Conservation (phyloP, 495 filamentous ascomycete species). For the Echria macrotheca region DNA sequence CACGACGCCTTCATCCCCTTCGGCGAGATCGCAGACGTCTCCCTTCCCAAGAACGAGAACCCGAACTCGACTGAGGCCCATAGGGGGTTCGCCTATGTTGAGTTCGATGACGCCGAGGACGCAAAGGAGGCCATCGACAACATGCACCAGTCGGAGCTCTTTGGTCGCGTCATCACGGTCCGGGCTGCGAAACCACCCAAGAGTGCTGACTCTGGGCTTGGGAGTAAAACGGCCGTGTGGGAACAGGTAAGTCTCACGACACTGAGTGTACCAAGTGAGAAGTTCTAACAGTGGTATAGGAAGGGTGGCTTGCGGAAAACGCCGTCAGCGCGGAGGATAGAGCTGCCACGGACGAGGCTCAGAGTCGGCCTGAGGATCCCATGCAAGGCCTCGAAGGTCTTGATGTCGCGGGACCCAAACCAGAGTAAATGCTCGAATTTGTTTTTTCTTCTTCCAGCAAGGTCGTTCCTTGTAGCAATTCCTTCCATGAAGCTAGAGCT, state of each 20-base stretch:
- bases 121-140: constrained; percentile 97
- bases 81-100: constrained; percentile 93
- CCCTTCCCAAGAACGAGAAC: constrained; percentile 77
- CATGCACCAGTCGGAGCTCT: constrained; percentile 97
- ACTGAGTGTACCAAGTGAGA: no score
- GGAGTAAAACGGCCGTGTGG: constrained; percentile 95
- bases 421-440: constrained; percentile 53
- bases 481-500: background rate
- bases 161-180: constrained; percentile 86
- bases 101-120: constrained; percentile 82
- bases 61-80: constrained; percentile 66
- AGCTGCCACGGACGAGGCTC: constrained; percentile 53
- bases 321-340: constrained; percentile 85
- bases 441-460: background rate
- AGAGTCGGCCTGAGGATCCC: constrained; percentile 64
- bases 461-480: background rate
- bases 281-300: no score
- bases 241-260: constrained; percentile 66
- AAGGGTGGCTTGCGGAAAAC: constrained; percentile 87
- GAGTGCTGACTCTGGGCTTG: constrained; percentile 77
- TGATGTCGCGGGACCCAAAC: constrained; percentile 89
- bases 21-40: constrained; percentile 85
- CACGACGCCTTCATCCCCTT: constrained; percentile 94
- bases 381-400: constrained; percentile 94
- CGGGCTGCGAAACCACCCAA: constrained; percentile 89